Evolutionary conservation across 495 filamentous ascomycete genomes (phyloP), one percentile per base, ranked within the genome.

Genomic region (Penicillium lividum): DNA sequence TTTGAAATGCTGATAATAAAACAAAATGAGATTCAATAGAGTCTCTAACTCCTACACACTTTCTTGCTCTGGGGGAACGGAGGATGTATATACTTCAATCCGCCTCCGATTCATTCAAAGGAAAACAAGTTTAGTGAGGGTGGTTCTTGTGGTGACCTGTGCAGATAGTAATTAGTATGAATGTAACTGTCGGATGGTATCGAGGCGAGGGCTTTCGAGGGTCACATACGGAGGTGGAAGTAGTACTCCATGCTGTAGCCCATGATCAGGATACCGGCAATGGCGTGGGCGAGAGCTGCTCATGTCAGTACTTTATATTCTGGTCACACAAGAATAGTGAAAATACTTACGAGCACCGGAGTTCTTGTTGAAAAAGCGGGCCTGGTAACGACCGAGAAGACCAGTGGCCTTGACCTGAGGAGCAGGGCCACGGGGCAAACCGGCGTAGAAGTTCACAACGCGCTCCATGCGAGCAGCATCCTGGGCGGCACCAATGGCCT

Each of bases 61-160:
- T 63, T 53, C 63, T 63, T 58, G 57, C 62, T 64, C 58, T 64
- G 63, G 68, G 63, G 36, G 51, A 44, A 53, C 34, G 60, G 62
- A 62, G 62, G 65, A 64, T 64, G 65, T 75, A 75, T 76, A 68
- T 75, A 78, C 73, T 76, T 70, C 68, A 68, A 68, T 68, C 66
- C 68, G 69, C 73, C 62, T 48, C 58, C 51, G 57, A 57, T 64
- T 45, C 22, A 59, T 60, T 38, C 53, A 51, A 54, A 65, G 49
- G 43, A 45, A 67, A 66, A 54, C 36, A 38, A 60, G 63, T 70
- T 82, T 93, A 98, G 82, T 98, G 93, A 65, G 91, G 89, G 73
- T 98, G 92, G 87, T 97, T 96, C 89, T 98, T 98, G 89, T 97
- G 92, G 83, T 97, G 92, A 62, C 93, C 93, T 98, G 64, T 40